Conservation (phyloP, 2,329 filamentous ascomycete genomes). For the Plenodomus tracheiphilus region DNA sequence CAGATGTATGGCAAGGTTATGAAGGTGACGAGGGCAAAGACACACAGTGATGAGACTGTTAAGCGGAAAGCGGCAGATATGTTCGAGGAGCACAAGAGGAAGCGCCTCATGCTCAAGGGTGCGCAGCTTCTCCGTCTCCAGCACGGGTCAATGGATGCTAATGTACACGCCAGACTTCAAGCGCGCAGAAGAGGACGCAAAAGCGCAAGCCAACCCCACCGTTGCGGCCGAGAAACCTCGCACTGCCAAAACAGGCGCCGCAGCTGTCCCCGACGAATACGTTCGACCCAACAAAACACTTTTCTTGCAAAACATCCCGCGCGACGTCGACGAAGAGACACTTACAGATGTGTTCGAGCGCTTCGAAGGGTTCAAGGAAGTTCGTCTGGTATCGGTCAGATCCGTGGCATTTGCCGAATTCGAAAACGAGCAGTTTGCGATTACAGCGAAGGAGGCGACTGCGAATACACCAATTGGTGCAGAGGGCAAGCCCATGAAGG, state of each 20-base stretch:
- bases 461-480: slow-evolving; percentile 80
- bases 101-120: slow-evolving; percentile 89
- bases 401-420: slow-evolving; percentile 98
- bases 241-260: slow-evolving; percentile 68
- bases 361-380: slow-evolving; percentile 93
- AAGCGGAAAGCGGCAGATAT: slow-evolving; percentile 75
- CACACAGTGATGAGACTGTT: slow-evolving; percentile 85
- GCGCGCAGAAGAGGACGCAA: slow-evolving; percentile 78
- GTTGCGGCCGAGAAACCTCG: slow-evolving; percentile 57
- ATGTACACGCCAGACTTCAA: slow-evolving; percentile 62
- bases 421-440: slow-evolving; percentile 84
- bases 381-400: slow-evolving; percentile 82
- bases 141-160: slow-evolving; percentile 12
- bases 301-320: slow-evolving; percentile 89
- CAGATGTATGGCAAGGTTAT: slow-evolving; percentile 91
- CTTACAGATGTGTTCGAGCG: slow-evolving; percentile 80
- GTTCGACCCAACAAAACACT: slow-evolving; percentile 96
- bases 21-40: slow-evolving; percentile 78
- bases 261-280: slow-evolving; percentile 94
- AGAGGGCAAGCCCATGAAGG: slow-evolving; percentile 79
- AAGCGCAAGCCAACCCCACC: slow-evolving; percentile 72
- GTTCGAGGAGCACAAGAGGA: slow-evolving; percentile 82
- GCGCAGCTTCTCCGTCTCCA: slow-evolving; percentile 41
- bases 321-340: slow-evolving; percentile 79
- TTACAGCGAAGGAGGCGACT: slow-evolving; percentile 90